Percentiles rank a stretch among this genome's conserved stretches.
phyloP scores from a whole-genome alignment of 805 yeast genomes.

The Metschnikowia shivogae region DNA sequence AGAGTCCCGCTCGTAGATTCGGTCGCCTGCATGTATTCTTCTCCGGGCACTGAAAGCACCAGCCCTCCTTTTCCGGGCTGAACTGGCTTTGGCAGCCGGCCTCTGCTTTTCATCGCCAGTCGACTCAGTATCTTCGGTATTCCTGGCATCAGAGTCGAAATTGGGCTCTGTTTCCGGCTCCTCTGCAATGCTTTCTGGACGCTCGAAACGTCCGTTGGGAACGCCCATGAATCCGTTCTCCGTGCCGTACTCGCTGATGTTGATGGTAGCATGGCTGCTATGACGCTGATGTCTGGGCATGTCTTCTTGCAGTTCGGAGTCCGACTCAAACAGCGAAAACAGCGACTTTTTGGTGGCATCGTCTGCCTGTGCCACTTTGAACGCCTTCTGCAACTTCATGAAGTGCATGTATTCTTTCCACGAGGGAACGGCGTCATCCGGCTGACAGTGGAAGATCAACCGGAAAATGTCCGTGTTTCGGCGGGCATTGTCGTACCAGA shows the following conservation, averaged over 20 bases:
- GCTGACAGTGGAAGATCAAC: constrained; percentile 87
- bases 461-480: constrained; percentile 80
- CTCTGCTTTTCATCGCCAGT: background rate
- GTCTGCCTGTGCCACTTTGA: constrained; percentile 37
- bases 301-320: constrained; percentile 10
- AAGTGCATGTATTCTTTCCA: constrained; percentile 87
- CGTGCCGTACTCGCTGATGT: constrained; percentile 23
- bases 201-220: constrained; percentile 19
- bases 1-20: constrained; percentile 65
- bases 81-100: background rate
- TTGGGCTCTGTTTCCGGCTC: background rate
- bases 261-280: constrained; percentile 24
- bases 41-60: constrained; percentile 36
- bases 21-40: constrained; percentile 37
- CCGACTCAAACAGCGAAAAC: constrained; percentile 16
- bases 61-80: constrained; percentile 27
- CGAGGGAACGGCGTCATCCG: constrained; percentile 83
- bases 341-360: constrained; percentile 30
- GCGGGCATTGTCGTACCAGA: constrained; percentile 79
- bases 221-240: constrained; percentile 35
- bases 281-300: constrained; percentile 8
- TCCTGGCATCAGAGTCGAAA: background rate
- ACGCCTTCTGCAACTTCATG: constrained; percentile 57
- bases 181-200: constrained; percentile 9
- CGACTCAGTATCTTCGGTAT: background rate